Percentiles rank a stretch among this genome's conserved stretches.
Evolutionary conservation across 768 basidiomycete genomes (phyloP).

Genomic region (Lactarius sp.): DNA sequence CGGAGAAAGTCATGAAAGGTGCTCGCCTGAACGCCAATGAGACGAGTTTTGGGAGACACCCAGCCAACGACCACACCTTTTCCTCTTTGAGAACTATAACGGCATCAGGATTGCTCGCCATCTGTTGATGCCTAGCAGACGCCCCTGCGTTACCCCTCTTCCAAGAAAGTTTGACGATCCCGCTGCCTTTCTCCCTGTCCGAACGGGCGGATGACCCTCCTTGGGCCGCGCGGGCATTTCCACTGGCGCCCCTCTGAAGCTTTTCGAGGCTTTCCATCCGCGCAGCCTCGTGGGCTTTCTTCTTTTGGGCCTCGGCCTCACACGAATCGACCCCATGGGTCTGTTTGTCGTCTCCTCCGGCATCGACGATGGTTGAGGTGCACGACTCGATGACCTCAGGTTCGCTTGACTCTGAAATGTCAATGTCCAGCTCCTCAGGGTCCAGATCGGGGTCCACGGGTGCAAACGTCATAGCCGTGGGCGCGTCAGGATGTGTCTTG

Average conservation of each 20-base stretch:
- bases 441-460: slow-evolving; percentile 48
- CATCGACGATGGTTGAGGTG: background rate
- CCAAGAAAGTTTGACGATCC: slow-evolving; percentile 16
- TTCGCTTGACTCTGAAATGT: slow-evolving; percentile 31
- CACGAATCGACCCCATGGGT: background rate
- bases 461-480: slow-evolving; percentile 57
- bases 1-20: slow-evolving; percentile 93
- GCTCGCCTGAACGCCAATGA: slow-evolving; percentile 45
- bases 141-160: slow-evolving; percentile 10
- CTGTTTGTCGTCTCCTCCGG: slow-evolving; percentile 5
- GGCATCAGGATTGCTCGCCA: slow-evolving; percentile 55
- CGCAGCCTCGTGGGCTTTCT: slow-evolving; percentile 17
- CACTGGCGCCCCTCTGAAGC: slow-evolving; percentile 39
- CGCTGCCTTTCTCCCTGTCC: slow-evolving; percentile 24
- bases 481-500: slow-evolving; percentile 37
- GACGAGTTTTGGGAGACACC: background rate
- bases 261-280: slow-evolving; percentile 52
- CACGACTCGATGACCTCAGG: slow-evolving; percentile 29
- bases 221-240: slow-evolving; percentile 2
- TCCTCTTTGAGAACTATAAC: slow-evolving; percentile 90
- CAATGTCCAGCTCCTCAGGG: slow-evolving; percentile 40
- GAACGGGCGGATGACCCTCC: slow-evolving; percentile 17
- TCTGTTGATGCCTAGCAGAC: slow-evolving; percentile 11
- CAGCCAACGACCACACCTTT: slow-evolving; percentile 43
- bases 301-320: slow-evolving; percentile 39